A percentile compares a stretch with the other conserved stretches of the same genome.
Conservation (phyloP, 2,329 filamentous ascomycete species). For the Claviceps pusilla region DNA sequence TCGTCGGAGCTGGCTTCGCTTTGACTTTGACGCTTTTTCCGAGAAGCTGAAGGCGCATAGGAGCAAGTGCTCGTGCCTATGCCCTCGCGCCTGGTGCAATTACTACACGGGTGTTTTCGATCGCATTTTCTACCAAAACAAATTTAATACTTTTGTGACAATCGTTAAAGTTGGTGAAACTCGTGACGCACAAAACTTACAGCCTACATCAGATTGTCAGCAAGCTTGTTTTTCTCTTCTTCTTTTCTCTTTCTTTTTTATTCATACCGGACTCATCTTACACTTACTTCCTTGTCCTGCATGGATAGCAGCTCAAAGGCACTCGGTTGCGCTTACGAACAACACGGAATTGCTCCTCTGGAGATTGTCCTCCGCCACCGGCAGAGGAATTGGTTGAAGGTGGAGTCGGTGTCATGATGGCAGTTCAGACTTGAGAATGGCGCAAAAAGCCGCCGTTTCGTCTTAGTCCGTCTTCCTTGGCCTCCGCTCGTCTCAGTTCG, state of each 20-base stretch:
- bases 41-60: slow-evolving; percentile 56
- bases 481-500: not conserved
- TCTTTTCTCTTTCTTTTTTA: not conserved
- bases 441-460: no score
- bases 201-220: slow-evolving; percentile 19
- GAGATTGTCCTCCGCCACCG: slow-evolving; percentile 56
- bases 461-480: not conserved
- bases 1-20: slow-evolving; percentile 60
- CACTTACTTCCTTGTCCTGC: slow-evolving; percentile 74
- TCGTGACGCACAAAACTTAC: slow-evolving; percentile 11
- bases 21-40: slow-evolving; percentile 60
- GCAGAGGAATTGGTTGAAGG: slow-evolving; percentile 66
- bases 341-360: slow-evolving; percentile 73
- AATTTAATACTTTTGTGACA: not conserved
- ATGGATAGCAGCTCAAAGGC: slow-evolving; percentile 81
- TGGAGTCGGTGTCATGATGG: slow-evolving; percentile 56
- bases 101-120: slow-evolving; percentile 77
- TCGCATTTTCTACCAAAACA: slow-evolving; percentile 66
- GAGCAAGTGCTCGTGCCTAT: slow-evolving; percentile 67
- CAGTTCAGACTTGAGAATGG: not conserved
- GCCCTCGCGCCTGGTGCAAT: slow-evolving; percentile 82
- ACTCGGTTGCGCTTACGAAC: slow-evolving; percentile 86
- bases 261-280: not conserved
- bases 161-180: not conserved
- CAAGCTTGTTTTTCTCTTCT: not conserved